Percentiles rank a stretch among this genome's conserved stretches.
These are phyloP conservation scores for Phtheirospermum japonicum DNA, from an alignment of 257 asterid genomes.

Conservation along the genomic window DNA sequence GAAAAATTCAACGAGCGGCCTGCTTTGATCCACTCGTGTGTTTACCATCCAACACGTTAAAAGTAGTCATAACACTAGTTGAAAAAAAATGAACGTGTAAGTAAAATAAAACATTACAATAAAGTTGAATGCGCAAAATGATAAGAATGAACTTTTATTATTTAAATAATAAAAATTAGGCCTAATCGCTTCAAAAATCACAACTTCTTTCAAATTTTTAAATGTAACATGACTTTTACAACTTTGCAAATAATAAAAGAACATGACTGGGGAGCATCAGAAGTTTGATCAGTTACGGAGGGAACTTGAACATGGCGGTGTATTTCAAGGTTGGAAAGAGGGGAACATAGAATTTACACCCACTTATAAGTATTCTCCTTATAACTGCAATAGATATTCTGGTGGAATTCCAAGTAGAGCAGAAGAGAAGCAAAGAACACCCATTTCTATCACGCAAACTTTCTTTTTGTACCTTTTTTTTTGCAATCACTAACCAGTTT, in stretches of 20 bases:
- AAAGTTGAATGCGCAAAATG: too few species aligned
- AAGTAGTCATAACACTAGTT: too few species aligned
- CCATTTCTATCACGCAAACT: constrained; percentile 29
- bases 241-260: constrained; percentile 58
- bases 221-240: too few species aligned
- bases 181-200: too few species aligned
- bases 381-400: constrained; percentile 70
- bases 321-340: constrained; percentile 90
- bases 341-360: constrained; percentile 90
- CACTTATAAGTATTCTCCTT: constrained; percentile 78
- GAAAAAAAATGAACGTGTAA: too few species aligned
- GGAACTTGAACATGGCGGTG: constrained; percentile 77
- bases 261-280: constrained; percentile 70
- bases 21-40: too few species aligned
- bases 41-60: too few species aligned
- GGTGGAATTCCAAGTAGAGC: constrained; percentile 71
- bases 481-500: not conserved
- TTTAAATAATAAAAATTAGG: too few species aligned
- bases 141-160: too few species aligned
- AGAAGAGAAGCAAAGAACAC: constrained; percentile 95
- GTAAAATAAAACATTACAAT: too few species aligned
- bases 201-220: too few species aligned
- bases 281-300: constrained; percentile 72
- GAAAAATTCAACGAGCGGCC: too few species aligned
- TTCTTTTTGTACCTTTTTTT: not conserved